Evolutionary conservation across 306 rosid species (phyloP), one percentile per base, ranked within the genome.

Genomic region (Crotalaria pallida): DNA sequence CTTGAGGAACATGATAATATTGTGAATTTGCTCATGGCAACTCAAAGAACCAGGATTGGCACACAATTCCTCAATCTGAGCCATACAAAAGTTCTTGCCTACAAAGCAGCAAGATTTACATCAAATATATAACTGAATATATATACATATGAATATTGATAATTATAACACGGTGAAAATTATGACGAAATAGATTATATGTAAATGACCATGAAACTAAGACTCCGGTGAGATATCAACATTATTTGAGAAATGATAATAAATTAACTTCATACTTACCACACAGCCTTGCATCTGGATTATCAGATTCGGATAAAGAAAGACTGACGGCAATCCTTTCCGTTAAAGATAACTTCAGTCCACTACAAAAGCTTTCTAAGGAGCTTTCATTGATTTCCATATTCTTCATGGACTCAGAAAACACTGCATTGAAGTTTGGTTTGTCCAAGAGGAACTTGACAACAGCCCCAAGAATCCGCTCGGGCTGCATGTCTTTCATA

Each of bases 71-170:
- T 89, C 91, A 58, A 95, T 89, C 79, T 67, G 96, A 84, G 88
- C 82, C 83, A 95, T 85, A 64, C 96, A 95, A 67, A 91, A 95
- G 65, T 77, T 88, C 71, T 89, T 89, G 62, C 97, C 99, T 95
- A 51, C 10, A 79, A 75, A 72, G 55, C 13, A 67, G 68, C 50
- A 50, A 75, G 34, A 58, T 17, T 67, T 16, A 36, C 53, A 57
- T 16, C 63, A 52, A 71, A 69, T 22, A 16, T 18, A 51, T 16
- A 63, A 26, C 6, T 31, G 6, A 27, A 31, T 31, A 31, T 31
- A 29, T 29, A 27, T 2, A 0, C 3, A 31, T 31, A 5, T 5
- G 5, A 31, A 31, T 5, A 36, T 36, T n/a, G 22, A 63, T 2
- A 48, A 19, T 6, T 64, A 47, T n/a, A 15, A 49, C 26, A 26